Base-by-base conservation (phyloP, 495 filamentous ascomycete species). In the Penicillium herquei region DNA sequence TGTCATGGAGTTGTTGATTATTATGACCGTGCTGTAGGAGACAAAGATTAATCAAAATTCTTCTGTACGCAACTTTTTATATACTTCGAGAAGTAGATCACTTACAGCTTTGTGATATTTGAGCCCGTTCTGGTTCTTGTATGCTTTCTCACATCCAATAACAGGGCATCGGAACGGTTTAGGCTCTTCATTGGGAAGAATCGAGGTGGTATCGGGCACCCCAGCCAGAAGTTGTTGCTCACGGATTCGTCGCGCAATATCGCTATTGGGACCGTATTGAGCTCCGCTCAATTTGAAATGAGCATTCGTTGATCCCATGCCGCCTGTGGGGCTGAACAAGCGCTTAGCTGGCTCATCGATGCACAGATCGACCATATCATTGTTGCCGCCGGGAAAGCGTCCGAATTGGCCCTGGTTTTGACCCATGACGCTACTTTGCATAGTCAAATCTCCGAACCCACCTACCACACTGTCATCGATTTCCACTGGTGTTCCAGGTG, bases 121-220 rank as follows among this genome's bases (percentile, higher is more conserved):
- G 33, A 99, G 78, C 33, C 94, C 94, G 63, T 99, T 99, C 64
- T 98, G 94, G 70, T 99, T 99, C 81, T 99, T 99, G 72, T 99
- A 99, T 12, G 94, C 94, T 78, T 99, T 99, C 70, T 99, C 94
- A 66, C 94, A 99, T 14, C 94, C 94, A 64, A 98, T 96, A 41
- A 99, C 94, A 8, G 95, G 94, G 69, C 94, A 99, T 64, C 89
- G 88, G 81, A 96, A 98, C 0, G 94, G 94, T 74, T 97, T 99
- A 57, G 91, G 87, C 62, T 98, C 92, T 56, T 80, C 79, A 35
- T 79, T 81, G n/a, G 78, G 78, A 49, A 78, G 71, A 16, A 78
- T 67, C 13, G 71, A 63, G 71, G 76, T 71, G 37, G 81, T 81
- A 65, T 82, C 79, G 46, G 75, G 77, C 12, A 83, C 87, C 37